These are phyloP conservation scores for Laburnicola sp. DNA, from an alignment of 2,329 filamentous ascomycete genomes.

Conservation along the genomic window DNA sequence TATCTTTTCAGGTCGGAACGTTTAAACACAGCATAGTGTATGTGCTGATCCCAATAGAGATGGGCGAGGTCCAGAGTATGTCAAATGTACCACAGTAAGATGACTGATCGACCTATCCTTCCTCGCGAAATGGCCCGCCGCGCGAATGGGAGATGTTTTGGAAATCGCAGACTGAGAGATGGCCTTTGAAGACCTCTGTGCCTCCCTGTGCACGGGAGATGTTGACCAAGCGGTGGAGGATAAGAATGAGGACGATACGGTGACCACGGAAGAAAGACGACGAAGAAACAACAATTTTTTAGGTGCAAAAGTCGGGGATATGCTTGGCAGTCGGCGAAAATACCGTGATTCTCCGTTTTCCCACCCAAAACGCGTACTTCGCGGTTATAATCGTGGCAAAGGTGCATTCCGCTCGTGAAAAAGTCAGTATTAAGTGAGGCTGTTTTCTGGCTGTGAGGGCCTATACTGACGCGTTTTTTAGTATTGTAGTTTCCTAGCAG, in stretches of 20 bases:
- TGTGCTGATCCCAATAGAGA: slow-evolving; percentile 43
- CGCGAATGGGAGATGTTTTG: background rate
- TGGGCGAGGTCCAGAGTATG: slow-evolving; percentile 35
- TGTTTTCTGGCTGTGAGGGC: too few species aligned
- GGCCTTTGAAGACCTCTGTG: background rate
- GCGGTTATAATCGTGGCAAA: too few species aligned
- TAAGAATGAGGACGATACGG: background rate
- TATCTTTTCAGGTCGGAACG: slow-evolving; percentile 36
- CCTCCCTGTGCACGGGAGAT: background rate
- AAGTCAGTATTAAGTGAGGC: too few species aligned
- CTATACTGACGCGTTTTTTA: too few species aligned
- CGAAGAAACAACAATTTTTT: too few species aligned
- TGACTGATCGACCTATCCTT: slow-evolving; percentile 21
- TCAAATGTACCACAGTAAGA: slow-evolving; percentile 37
- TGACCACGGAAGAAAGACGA: background rate
- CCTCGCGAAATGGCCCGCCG: background rate
- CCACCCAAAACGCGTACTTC: too few species aligned
- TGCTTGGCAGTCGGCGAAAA: too few species aligned
- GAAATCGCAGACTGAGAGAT: background rate
- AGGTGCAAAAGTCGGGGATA: too few species aligned
- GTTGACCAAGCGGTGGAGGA: background rate
- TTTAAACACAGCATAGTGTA: slow-evolving; percentile 42
- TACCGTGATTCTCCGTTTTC: too few species aligned
- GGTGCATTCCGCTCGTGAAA: too few species aligned
- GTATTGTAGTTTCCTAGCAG: too few species aligned